Conservation (phyloP, 108 stramenopile species). For the Epipyxis sp. region DNA sequence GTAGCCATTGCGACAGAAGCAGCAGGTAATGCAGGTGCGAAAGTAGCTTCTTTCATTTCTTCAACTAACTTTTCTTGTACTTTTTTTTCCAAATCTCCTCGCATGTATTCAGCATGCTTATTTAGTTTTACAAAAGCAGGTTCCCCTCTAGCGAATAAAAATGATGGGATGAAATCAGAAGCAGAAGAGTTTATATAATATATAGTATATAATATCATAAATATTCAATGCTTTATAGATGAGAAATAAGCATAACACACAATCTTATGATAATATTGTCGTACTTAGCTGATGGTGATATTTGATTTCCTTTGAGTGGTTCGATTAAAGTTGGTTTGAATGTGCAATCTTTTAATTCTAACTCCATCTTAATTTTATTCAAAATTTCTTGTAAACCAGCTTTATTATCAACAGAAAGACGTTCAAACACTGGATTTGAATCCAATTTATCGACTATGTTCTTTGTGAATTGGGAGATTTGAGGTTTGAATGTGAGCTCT, state of each 20-base stretch:
- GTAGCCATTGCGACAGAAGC: not conserved
- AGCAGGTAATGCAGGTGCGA: not conserved
- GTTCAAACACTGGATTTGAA: too few species aligned
- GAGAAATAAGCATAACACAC: too few species aligned
- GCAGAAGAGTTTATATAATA: too few species aligned
- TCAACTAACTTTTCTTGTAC: not conserved
- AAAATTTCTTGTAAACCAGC: not conserved
- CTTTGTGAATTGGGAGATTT: too few species aligned
- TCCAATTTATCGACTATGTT: too few species aligned
- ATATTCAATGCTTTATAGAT: not conserved
- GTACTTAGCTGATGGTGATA: too few species aligned
- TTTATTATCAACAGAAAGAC: too few species aligned
- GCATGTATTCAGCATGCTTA: not conserved
- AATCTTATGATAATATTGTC: too few species aligned
- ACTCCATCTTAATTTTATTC: not conserved
- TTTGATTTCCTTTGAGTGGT: not conserved
- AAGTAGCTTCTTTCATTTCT: not conserved
- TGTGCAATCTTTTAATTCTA: not conserved
- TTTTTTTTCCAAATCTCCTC: not conserved
- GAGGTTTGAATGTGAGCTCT: too few species aligned
- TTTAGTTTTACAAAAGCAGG: not conserved
- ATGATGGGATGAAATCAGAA: not conserved
- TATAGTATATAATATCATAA: not conserved
- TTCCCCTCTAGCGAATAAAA: not conserved
- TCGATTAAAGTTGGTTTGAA: not conserved